Conservation (phyloP, 2,329 filamentous ascomycete species). For the Microcera coccophila region DNA sequence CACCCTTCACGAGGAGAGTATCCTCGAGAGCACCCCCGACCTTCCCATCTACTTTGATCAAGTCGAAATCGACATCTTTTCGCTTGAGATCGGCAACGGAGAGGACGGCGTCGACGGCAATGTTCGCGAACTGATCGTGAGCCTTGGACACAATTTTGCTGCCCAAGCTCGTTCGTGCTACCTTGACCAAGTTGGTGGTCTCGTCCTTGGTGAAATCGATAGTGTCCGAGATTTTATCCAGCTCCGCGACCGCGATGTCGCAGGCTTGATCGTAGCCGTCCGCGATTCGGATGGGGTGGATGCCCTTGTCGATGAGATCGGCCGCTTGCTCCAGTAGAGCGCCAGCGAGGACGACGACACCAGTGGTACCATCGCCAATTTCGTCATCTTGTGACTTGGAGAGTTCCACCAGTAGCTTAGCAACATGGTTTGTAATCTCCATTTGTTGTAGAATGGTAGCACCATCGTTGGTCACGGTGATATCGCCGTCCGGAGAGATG, state of each 20-base stretch:
- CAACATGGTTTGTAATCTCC: slow-evolving; percentile 98
- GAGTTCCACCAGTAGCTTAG: slow-evolving; percentile 92
- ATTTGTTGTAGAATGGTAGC: slow-evolving; percentile 97
- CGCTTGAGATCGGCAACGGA: slow-evolving; percentile 94
- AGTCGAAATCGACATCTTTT: slow-evolving; percentile 96
- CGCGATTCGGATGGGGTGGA: slow-evolving; percentile 96
- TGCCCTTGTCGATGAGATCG: slow-evolving; percentile 98
- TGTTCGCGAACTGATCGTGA: slow-evolving; percentile 96
- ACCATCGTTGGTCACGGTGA: slow-evolving; percentile 98
- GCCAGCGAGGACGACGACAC: slow-evolving; percentile 92
- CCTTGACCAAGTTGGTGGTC: slow-evolving; percentile 84
- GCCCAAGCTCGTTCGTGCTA: slow-evolving; percentile 90
- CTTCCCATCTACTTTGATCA: slow-evolving; percentile 99
- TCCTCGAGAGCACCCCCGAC: slow-evolving; percentile 92
- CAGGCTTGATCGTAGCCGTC: slow-evolving; percentile 98
- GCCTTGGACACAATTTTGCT: slow-evolving; percentile 99
- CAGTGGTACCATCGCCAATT: slow-evolving; percentile 96
- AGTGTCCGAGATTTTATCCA: slow-evolving; percentile 88
- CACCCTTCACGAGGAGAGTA: slow-evolving; percentile 90
- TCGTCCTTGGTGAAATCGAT: slow-evolving; percentile 80
- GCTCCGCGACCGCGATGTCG: slow-evolving; percentile 88
- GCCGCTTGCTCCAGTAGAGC: slow-evolving; percentile 94
- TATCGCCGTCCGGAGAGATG: slow-evolving; percentile 97
- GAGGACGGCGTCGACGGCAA: slow-evolving; percentile 93
- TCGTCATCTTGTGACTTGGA: slow-evolving; percentile 99